A percentile compares a stretch with the other conserved stretches of the same genome.
phyloP scores from a whole-genome alignment of 305 asterid species.

The Petunia hybrid region DNA sequence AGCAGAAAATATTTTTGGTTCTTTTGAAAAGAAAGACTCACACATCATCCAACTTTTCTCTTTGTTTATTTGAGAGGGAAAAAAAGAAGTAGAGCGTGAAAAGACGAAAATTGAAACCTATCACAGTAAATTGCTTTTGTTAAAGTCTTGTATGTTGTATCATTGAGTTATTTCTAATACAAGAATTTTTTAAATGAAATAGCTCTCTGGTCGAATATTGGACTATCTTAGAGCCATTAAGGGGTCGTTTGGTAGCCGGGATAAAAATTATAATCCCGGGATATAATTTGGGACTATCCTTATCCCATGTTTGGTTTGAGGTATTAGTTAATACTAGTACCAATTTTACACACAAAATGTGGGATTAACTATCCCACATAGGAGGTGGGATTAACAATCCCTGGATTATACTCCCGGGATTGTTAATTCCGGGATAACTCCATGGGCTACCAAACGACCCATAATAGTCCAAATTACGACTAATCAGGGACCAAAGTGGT shows the following conservation, averaged over 20 bases:
- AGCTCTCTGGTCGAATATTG: too few species aligned
- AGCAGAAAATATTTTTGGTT: neutral
- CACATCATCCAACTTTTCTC: neutral
- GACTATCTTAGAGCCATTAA: too few species aligned
- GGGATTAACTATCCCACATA: too few species aligned
- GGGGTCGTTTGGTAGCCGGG: too few species aligned
- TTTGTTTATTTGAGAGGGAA: conserved; percentile 23
- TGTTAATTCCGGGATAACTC: neutral
- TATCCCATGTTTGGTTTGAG: too few species aligned
- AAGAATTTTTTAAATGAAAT: too few species aligned
- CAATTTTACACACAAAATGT: too few species aligned
- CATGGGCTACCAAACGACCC: neutral
- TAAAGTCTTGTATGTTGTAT: neutral
- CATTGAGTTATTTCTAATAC: neutral
- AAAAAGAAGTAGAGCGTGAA: neutral
- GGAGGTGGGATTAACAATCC: too few species aligned
- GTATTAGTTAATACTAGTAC: too few species aligned
- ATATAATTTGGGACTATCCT: too few species aligned
- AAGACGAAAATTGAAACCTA: neutral
- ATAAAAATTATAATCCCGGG: too few species aligned
- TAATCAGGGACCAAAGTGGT: neutral
- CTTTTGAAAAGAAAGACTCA: neutral
- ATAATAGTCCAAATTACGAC: neutral
- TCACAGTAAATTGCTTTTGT: neutral
- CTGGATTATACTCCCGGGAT: too few species aligned